Evolutionary conservation across 805 yeast genomes (phyloP), one percentile per base, ranked within the genome.

Genomic region (Wickerhamomyces alni): DNA sequence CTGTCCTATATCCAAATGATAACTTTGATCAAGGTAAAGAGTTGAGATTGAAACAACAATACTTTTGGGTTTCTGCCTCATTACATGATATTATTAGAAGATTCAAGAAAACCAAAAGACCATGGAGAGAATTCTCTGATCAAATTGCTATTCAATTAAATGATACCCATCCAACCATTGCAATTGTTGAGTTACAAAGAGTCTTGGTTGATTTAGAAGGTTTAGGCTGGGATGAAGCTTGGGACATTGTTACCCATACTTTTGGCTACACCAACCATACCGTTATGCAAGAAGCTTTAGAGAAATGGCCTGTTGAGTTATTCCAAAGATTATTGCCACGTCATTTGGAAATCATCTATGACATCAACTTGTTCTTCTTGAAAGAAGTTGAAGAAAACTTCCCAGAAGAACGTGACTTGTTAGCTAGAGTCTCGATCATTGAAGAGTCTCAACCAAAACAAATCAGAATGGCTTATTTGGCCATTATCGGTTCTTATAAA

Each of bases 11-110:
- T 63, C 97, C 97, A 48, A 88, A 88, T 64, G 97, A 88, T 61
- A 89, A 88, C 63, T 89, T 88, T 60, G 83, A 85, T 56, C 75
- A 78, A 48, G 97, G 97, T 54, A 88, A 89, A 64, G 95, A 87
- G 60, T 72, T 88, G 57, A 78, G 97, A 59, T 75, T 88, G 62
- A 89, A 89, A 64, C 97, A 88, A 68, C 97, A 88, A 65, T 89
- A 87, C 65, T 89, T 88, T 66, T 88, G 97, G 97, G 96, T 89
- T 38, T 81, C 95, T 37, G 96, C 97, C 26, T 86, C 96, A 13
- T 72, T 89, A 51, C 87, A 84, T 54, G 97, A 88, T 61, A 88
- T 88, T 51, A 77, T 88, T 32, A 81, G 97, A 59, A 76, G 97
- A 56, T 88, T 84, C 67, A 82, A 87, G 63, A 89, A 89, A 66